Base-by-base conservation (phyloP, 2,329 filamentous ascomycete species). In the Fusarium nematophilum region DNA sequence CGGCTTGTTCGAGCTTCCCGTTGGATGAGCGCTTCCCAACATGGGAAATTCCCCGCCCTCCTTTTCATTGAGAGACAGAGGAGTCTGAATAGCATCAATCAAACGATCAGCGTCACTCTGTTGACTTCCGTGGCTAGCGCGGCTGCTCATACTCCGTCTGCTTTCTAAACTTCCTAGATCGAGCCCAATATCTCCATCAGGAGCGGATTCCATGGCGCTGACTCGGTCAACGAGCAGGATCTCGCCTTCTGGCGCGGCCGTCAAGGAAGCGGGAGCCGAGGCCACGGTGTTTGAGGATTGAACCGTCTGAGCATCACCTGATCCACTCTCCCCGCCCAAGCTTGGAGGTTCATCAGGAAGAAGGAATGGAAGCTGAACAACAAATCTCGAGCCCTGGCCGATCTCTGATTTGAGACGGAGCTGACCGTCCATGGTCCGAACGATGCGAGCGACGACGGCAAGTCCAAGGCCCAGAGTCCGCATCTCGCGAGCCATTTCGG, bases 401-500 rank as follows among this genome's bases (percentile, higher is more conserved):
- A 90, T 84, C 67, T 95, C 91, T 0, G 92, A 96, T 68, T 93
- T 94, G 2, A 97, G 77, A 2, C 92, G 86, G 25, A 97, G 75
- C 68, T 96, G 93, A 0, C 93, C 93, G 54, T 94, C 89, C 91
- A 96, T 95, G 69, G 93, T 96, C n/a, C 88, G 86, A 26, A 97
- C 83, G 29, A 92, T 91, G 30, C 93, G 86, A 13, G 91, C 90
- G n/a, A 96, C 93, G 10, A 96, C 82, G 0, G 93, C 93, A n/a
- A 97, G 81, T 0, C 93, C 93, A 9, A 97, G 82, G 0, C 93
- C 93, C 1, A 96, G 75, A 0, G 87, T 87, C 42, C 78, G 75
- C 14, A 72, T 58, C 15, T 77, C 64, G 33, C 57, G 59, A 11
- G 72, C 51, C 46, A 73, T 69, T 3, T 73, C 69, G 14, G 70